These are phyloP conservation scores for Ceratocystis lukuohia DNA, from an alignment of 2,329 filamentous ascomycete species.

Conservation along the genomic window DNA sequence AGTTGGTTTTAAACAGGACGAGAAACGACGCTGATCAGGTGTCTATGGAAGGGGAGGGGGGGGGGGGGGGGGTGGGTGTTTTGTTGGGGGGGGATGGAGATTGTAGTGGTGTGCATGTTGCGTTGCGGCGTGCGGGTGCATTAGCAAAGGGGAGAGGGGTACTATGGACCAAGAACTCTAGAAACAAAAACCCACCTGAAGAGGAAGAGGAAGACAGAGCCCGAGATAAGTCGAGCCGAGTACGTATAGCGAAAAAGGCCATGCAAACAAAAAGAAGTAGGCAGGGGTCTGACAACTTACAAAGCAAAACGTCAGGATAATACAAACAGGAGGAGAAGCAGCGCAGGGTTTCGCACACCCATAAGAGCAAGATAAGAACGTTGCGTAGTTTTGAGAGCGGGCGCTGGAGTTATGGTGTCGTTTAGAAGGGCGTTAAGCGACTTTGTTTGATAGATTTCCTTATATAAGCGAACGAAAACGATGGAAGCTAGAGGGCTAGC, in stretches of 20 bases:
- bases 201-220: neutral
- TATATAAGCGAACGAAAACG: slow-evolving; percentile 13
- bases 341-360: neutral
- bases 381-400: neutral
- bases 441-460: slow-evolving; percentile 3
- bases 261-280: neutral
- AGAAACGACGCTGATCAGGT: slow-evolving; percentile 6
- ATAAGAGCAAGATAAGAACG: neutral
- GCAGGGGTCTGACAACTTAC: neutral
- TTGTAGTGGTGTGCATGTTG: neutral
- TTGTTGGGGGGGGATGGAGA: neutral
- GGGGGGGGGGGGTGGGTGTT: neutral
- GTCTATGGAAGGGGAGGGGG: neutral
- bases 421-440: slow-evolving; percentile 3
- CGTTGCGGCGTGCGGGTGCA: neutral
- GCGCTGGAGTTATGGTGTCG: neutral
- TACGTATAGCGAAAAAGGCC: neutral
- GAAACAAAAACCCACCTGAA: neutral
- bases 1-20: slow-evolving; percentile 1
- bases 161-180: neutral
- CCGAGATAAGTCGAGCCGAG: slow-evolving; percentile 5
- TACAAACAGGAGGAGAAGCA: neutral
- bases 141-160: neutral
- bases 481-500: slow-evolving; percentile 8
- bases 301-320: neutral